A percentile compares a stretch with the other conserved stretches of the same genome.
These are phyloP conservation scores for grape (Vitis vinifera) DNA, from an alignment of 164 flowering plant species.

Conservation along the genomic window DNA sequence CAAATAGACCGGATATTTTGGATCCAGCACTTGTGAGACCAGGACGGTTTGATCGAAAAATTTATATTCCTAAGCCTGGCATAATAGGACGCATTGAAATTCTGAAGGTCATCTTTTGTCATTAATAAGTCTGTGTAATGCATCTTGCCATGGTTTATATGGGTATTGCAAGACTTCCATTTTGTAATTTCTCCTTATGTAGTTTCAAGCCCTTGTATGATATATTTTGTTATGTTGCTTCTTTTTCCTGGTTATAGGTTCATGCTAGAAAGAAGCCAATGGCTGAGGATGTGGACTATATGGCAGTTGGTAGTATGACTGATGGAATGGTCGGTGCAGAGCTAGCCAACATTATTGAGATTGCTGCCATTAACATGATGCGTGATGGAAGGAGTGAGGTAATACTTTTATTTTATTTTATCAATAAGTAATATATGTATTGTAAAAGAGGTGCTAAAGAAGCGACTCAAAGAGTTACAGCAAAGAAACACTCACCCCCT, in stretches of 20 bases:
- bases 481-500: too few relatives aligned
- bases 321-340: conserved; percentile 99
- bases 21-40: conserved; percentile 98
- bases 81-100: conserved; percentile 83
- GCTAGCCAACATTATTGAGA: conserved; percentile 90
- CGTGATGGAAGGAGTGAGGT: conserved; percentile 96
- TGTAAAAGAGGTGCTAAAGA: too few relatives aligned
- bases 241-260: conserved; percentile 47
- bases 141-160: not conserved
- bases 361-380: conserved; percentile 92
- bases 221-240: not conserved
- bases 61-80: conserved; percentile 84
- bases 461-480: too few relatives aligned
- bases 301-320: conserved; percentile 86
- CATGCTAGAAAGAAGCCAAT: conserved; percentile 97
- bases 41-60: conserved; percentile 91
- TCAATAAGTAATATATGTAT: too few relatives aligned
- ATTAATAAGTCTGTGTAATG: not conserved
- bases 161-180: not conserved
- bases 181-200: not conserved
- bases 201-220: not conserved
- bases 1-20: conserved; percentile 94
- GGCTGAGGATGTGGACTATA: conserved; percentile 94
- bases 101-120: conserved; percentile 51
- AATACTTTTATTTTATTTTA: too few relatives aligned